Conservation (phyloP, 805 yeast genomes). For the Jamesozyma rosinii region DNA sequence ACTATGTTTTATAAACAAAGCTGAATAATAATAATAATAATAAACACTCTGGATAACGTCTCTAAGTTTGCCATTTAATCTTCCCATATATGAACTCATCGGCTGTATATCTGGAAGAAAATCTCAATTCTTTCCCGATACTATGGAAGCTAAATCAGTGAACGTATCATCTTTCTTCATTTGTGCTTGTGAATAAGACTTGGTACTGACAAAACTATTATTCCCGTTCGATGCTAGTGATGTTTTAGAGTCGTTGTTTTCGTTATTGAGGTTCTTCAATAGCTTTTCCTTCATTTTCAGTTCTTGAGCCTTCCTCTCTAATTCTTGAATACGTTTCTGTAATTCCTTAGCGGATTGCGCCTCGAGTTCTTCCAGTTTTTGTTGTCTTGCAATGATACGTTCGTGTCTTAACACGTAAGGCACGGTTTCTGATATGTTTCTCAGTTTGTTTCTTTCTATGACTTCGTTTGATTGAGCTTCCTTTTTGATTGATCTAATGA, state of each 20-base stretch:
- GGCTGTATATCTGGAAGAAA: too few relatives aligned
- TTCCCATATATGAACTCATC: too few relatives aligned
- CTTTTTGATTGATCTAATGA: conserved; percentile 31
- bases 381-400: conserved; percentile 63
- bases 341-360: conserved; percentile 68
- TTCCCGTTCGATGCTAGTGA: conserved; percentile 12
- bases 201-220: conserved; percentile 3
- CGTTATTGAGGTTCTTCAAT: conserved; percentile 26
- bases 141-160: conserved; percentile 44
- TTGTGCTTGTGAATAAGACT: conserved; percentile 9
- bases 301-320: conserved; percentile 66
- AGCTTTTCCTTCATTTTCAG: conserved; percentile 57
- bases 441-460: conserved; percentile 49
- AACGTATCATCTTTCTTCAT: conserved; percentile 44
- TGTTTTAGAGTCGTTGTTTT: conserved; percentile 10
- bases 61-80: too few relatives aligned
- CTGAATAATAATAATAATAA: too few relatives aligned
- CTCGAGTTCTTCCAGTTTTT: conserved; percentile 69
- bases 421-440: conserved; percentile 74
- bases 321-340: conserved; percentile 62
- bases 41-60: too few relatives aligned
- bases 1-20: too few relatives aligned
- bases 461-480: conserved; percentile 27
- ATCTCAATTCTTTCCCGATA: conserved; percentile 24
- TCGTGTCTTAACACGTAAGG: conserved; percentile 79